phyloP scores from a whole-genome alignment of 2,329 filamentous ascomycete genomes.

The Nigrospora sphaerica region DNA sequence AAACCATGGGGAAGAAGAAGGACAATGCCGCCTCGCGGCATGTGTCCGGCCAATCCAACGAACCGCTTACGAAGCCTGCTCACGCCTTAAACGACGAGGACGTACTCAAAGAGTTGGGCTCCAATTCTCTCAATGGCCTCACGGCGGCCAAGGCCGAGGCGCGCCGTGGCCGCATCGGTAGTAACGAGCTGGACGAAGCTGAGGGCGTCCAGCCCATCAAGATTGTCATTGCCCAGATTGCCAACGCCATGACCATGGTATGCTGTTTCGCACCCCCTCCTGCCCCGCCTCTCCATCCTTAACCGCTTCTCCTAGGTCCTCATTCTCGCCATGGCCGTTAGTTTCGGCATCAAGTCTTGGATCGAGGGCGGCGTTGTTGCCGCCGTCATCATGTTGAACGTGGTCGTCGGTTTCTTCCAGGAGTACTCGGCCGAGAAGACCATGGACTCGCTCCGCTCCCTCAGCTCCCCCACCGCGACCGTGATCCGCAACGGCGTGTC shows the following conservation, averaged over 20 bases:
- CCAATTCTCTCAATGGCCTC: constrained; percentile 49
- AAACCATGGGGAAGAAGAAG: not conserved
- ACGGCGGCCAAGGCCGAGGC: constrained; percentile 39
- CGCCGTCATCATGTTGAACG: constrained; percentile 28
- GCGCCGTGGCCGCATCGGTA: constrained; percentile 47
- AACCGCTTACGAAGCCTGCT: constrained; percentile 45
- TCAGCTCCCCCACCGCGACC: constrained; percentile 41
- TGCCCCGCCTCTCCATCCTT: not conserved
- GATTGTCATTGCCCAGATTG: constrained; percentile 54
- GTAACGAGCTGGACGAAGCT: constrained; percentile 51
- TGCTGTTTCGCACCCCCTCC: not conserved
- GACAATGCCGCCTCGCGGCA: not conserved
- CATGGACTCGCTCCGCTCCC: constrained; percentile 42
- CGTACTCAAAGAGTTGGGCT: constrained; percentile 42
- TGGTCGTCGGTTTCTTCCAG: constrained; percentile 36
- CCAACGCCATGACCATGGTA: constrained; percentile 61
- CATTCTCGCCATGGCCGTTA: constrained; percentile 44
- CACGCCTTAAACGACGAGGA: constrained; percentile 43
- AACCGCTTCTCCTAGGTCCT: constrained; percentile 24
- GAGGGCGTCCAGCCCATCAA: constrained; percentile 48
- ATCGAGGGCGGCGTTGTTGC: constrained; percentile 49
- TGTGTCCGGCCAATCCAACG: constrained; percentile 1
- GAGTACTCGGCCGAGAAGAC: constrained; percentile 50
- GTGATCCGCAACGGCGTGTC: constrained; percentile 43
- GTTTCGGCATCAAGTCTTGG: constrained; percentile 43